These are phyloP conservation scores for Syncephalis plumigaleata DNA, from an alignment of 371 early-diverging fungal genomes.

Conservation along the genomic window DNA sequence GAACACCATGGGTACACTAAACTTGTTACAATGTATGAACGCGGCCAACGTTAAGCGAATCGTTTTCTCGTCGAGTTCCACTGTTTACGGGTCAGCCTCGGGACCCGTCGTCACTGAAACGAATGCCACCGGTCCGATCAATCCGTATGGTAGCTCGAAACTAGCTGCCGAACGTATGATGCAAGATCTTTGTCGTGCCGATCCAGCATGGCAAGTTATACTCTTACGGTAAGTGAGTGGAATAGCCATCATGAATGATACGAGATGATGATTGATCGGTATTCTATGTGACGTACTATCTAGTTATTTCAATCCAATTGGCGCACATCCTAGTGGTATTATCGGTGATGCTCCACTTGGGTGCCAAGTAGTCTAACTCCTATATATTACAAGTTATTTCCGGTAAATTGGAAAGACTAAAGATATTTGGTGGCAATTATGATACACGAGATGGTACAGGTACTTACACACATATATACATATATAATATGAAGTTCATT, in stretches of 20 bases:
- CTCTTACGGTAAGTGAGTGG: constrained; percentile 26
- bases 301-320: constrained; percentile 78
- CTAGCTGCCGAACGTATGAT: constrained; percentile 64
- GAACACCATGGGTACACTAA: constrained; percentile 67
- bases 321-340: constrained; percentile 68
- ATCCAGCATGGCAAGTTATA: constrained; percentile 38
- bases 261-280: too few species aligned
- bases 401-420: constrained; percentile 49
- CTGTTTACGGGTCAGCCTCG: constrained; percentile 54
- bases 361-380: constrained; percentile 83
- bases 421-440: constrained; percentile 71
- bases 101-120: constrained; percentile 38
- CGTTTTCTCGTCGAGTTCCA: constrained; percentile 80
- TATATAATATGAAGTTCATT: background rate
- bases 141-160: constrained; percentile 82
- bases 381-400: constrained; percentile 64
- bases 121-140: constrained; percentile 38
- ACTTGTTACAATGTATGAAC: constrained; percentile 46
- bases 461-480: background rate
- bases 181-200: constrained; percentile 38
- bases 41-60: constrained; percentile 42
- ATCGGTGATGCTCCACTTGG: constrained; percentile 77
- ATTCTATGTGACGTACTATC: too few species aligned
- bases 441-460: constrained; percentile 71
- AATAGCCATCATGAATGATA: background rate